Percentiles rank a stretch among this genome's conserved stretches.
phyloP scores from a whole-genome alignment of 2,329 filamentous ascomycete species.

The Eutypella sp. region DNA sequence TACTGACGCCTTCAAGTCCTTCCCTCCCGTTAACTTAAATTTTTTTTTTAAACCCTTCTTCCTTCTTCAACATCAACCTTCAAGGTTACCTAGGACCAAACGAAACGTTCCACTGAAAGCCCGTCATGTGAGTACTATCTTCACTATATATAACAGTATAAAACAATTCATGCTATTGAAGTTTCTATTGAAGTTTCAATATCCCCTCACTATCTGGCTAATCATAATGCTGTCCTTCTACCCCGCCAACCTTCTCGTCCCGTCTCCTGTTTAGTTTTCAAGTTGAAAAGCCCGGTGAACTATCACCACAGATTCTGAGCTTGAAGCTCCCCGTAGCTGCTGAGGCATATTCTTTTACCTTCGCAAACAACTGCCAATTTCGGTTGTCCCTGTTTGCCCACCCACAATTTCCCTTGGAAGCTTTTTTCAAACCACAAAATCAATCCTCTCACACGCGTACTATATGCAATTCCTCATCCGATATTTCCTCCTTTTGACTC shows the following conservation, averaged over 20 bases:
- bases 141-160: too few species aligned
- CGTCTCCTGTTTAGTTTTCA: neutral
- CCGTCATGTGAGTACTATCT: neutral
- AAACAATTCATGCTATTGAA: neutral
- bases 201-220: too few species aligned
- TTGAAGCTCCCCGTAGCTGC: too few species aligned
- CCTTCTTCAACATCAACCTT: neutral
- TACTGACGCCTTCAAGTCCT: constrained; percentile 6
- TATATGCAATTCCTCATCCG: too few species aligned
- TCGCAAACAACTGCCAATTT: constrained; percentile 2
- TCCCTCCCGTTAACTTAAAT: too few species aligned
- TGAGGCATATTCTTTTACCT: constrained; percentile 16
- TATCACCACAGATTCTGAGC: too few species aligned
- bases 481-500: too few species aligned
- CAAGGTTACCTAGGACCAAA: neutral
- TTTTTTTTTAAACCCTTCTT: neutral
- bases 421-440: neutral
- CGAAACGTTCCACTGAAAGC: too few species aligned
- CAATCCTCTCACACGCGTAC: constrained; percentile 1
- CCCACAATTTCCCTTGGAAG: neutral
- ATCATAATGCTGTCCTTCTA: too few species aligned
- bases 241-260: constrained; percentile 1
- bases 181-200: too few species aligned
- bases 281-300: too few species aligned
- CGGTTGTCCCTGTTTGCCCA: constrained; percentile 5